phyloP scores from a whole-genome alignment of 83 land plant genomes.

The Picea engelmannii region DNA sequence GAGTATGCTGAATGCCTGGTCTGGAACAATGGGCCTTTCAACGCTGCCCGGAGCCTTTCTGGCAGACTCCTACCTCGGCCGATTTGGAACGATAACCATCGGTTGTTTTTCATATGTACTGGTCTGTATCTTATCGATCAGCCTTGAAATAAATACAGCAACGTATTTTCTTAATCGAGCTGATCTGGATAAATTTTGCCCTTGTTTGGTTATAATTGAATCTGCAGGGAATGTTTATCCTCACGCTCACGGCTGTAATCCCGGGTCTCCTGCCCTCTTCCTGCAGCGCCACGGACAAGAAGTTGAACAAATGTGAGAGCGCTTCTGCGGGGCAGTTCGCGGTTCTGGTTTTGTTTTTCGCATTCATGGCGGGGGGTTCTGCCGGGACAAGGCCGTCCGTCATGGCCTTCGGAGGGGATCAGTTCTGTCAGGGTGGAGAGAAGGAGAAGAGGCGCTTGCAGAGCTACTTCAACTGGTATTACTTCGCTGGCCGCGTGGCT shows the following conservation, averaged over 20 bases:
- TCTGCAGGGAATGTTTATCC: constrained; percentile 34
- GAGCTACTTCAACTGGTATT: constrained; percentile 77
- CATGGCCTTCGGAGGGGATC: constrained; percentile 73
- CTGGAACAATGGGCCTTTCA: constrained; percentile 29
- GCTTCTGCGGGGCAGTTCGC: constrained; percentile 29
- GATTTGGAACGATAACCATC: constrained; percentile 20
- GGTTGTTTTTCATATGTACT: constrained; percentile 7
- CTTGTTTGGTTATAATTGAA: too few species aligned
- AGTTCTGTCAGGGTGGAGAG: constrained; percentile 47
- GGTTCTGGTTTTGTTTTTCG: constrained; percentile 40
- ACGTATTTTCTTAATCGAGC: too few species aligned
- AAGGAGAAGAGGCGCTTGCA: constrained; percentile 27
- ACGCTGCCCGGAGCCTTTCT: constrained; percentile 34
- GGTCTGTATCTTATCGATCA: background rate
- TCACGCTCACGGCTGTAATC: constrained; percentile 38
- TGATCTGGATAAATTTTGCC: too few species aligned
- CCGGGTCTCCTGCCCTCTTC: constrained; percentile 30
- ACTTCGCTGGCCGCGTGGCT: too few species aligned
- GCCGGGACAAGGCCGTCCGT: constrained; percentile 66
- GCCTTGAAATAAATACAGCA: too few species aligned
- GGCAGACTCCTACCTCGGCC: constrained; percentile 30
- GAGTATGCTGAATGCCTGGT: constrained; percentile 17
- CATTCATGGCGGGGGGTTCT: constrained; percentile 42
- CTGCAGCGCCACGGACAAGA: background rate
- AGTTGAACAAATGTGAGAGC: background rate